Percentiles rank a stretch among this genome's conserved stretches.
Evolutionary conservation across 2,329 filamentous ascomycete species (phyloP).

Genomic region (Sarocladium strictum): DNA sequence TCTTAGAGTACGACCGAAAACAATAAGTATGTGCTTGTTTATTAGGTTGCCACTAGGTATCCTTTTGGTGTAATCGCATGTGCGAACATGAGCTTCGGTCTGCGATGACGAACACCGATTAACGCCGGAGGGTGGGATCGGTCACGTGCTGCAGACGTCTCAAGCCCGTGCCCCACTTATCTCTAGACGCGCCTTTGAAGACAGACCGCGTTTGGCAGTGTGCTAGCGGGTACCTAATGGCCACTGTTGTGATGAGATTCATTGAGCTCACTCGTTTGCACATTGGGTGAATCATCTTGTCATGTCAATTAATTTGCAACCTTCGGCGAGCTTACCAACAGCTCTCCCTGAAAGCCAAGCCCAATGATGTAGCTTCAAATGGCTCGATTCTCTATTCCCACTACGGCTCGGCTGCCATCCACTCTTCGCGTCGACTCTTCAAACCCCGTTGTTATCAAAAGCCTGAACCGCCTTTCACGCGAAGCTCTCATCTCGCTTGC

Average conservation of each 20-base stretch:
- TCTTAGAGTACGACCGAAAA: too few species aligned
- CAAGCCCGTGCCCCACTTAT: not conserved
- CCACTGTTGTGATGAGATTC: not conserved
- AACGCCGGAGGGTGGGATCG: not conserved
- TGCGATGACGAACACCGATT: not conserved
- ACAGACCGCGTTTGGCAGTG: not conserved
- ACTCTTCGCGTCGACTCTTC: constrained; percentile 61
- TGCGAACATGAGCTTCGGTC: not conserved
- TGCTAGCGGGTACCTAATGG: not conserved
- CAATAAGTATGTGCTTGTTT: too few species aligned
- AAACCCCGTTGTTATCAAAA: constrained; percentile 59
- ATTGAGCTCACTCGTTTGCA: not conserved
- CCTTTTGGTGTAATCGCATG: not conserved
- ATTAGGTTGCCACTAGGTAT: too few species aligned
- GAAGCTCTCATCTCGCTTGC: constrained; percentile 65
- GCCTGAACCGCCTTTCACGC: constrained; percentile 64
- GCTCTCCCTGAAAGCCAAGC: not conserved
- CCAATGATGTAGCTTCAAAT: constrained; percentile 24
- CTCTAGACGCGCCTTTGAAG: not conserved
- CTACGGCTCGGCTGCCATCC: constrained; percentile 65
- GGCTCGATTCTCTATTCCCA: constrained; percentile 60
- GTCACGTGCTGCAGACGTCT: not conserved
- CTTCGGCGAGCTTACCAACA: not conserved
- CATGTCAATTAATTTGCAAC: not conserved
- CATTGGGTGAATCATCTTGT: not conserved